Evolutionary conservation across 352 stramenopile species (phyloP).

Genomic region (Phytophthora citricola): DNA sequence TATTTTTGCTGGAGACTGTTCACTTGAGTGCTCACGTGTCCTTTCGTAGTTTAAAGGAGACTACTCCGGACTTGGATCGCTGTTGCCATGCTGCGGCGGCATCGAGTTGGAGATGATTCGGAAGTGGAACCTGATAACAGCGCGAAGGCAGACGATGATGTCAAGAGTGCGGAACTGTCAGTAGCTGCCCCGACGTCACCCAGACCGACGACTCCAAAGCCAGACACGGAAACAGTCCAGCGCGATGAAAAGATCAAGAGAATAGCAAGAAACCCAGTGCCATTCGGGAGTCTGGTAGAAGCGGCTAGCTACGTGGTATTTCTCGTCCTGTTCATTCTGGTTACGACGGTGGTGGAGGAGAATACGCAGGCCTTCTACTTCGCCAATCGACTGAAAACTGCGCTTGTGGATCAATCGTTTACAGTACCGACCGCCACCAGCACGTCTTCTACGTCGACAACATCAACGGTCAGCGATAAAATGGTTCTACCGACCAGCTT

Average conservation of each 20-base stretch:
- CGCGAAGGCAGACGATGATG: conserved; percentile 24
- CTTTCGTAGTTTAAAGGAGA: conserved; percentile 14
- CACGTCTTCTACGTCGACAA: conserved; percentile 24
- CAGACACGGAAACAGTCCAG: conserved; percentile 15
- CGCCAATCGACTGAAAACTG: conserved; percentile 54
- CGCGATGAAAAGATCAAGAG: conserved; percentile 52
- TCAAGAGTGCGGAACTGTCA: conserved; percentile 43
- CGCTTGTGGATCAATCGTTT: conserved; percentile 60
- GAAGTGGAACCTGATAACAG: conserved; percentile 18
- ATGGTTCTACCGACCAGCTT: conserved; percentile 49
- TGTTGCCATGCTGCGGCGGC: conserved; percentile 40
- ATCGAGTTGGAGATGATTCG: conserved; percentile 34
- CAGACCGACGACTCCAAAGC: conserved; percentile 6
- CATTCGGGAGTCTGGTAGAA: conserved; percentile 65
- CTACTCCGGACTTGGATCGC: conserved; percentile 4
- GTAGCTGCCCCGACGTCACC: conserved; percentile 21
- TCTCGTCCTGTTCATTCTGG: conserved; percentile 63
- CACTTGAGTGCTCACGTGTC: conserved; percentile 1
- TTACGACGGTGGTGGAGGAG: conserved; percentile 54
- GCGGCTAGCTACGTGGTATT: conserved; percentile 58
- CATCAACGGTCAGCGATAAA: conserved; percentile 6
- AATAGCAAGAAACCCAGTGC: conserved; percentile 41
- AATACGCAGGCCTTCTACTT: conserved; percentile 71
- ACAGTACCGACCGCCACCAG: conserved; percentile 25
- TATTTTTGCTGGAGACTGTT: conserved; percentile 17